Base-by-base conservation (phyloP, 352 stramenopile genomes). In the Thalassiosira mediterranea region DNA sequence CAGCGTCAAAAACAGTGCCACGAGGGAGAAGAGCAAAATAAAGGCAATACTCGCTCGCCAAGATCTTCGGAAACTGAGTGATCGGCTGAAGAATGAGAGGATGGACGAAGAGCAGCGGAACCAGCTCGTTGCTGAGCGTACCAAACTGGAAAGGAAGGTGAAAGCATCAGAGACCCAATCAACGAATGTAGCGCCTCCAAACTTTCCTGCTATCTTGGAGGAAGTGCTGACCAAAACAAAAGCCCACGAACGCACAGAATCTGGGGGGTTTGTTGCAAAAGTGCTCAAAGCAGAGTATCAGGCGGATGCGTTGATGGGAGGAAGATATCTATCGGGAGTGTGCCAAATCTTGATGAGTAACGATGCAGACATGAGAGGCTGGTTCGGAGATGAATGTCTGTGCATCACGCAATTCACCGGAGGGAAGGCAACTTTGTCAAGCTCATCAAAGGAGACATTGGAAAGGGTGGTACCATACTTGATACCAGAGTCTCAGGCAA, bases 301-400 rank as follows among this genome's bases (percentile, higher is more conserved):
- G 53, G 65, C 65, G 17, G 65, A 75, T 75, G 56, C 44, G n/a
- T 32, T 68, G 28, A 67, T 75, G 53, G 31, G 52, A 21, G 65
- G 46, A 8, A 1, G 21, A 23, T 15, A 25, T 34, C 5, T 47
- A 4, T 8, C 51, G 5, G 46, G 19, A 19, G 0, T 28, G 13
- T 49, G 4, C 34, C 4, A 47, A 17, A 61, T 75, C 26, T 21
- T 61, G 7, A 44, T 75, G 13, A 62, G 44, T n/a, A 59, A 15
- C 15, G 17, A 69, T 21, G 19, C 15, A 11, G 48, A 72, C 51
- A 63, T 72, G 17, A 34, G 34, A 29, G 29, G 49, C 17, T 1
- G 42, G 13, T 10, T 10, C n/a, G 62, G 62, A 42, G 51, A 72
- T 46, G 15, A 15, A 44, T 72, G 32, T 25, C 40, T 62, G 40